Evolutionary conservation across 2,329 filamentous ascomycete species (phyloP).

Genomic region (Trichoderma polysporum): DNA sequence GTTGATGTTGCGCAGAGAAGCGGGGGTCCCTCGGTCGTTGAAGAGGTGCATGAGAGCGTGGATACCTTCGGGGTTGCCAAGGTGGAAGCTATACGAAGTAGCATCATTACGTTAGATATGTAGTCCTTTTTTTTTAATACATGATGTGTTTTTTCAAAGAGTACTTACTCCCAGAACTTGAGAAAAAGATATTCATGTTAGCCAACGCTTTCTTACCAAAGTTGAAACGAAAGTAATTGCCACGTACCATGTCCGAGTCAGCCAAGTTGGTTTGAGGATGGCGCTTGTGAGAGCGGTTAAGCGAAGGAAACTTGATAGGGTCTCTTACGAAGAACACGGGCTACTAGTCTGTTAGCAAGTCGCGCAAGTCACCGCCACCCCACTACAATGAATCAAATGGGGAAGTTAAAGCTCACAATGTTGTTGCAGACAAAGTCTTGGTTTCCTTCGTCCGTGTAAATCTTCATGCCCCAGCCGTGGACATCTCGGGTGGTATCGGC

Average conservation of each 20-base stretch:
- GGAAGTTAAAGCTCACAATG: slow-evolving; percentile 47
- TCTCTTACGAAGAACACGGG: slow-evolving; percentile 50
- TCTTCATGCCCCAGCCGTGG: slow-evolving; percentile 59
- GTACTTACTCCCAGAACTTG: slow-evolving; percentile 14
- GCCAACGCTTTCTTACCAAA: background rate
- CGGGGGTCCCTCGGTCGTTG: slow-evolving; percentile 48
- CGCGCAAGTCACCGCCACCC: background rate
- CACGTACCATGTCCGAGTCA: slow-evolving; percentile 42
- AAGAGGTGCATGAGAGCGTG: slow-evolving; percentile 55
- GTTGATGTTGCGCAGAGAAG: slow-evolving; percentile 46
- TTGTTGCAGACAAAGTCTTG: slow-evolving; percentile 63
- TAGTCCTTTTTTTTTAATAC: slow-evolving; percentile 13
- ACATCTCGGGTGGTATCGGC: slow-evolving; percentile 68
- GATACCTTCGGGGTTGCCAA: slow-evolving; percentile 47
- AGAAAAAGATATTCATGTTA: background rate
- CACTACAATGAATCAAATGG: background rate
- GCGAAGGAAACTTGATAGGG: slow-evolving; percentile 47
- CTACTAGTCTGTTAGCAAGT: slow-evolving; percentile 34
- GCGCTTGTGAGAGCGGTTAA: slow-evolving; percentile 47
- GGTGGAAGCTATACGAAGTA: slow-evolving; percentile 32
- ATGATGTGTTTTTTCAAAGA: background rate
- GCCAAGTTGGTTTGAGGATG: slow-evolving; percentile 44
- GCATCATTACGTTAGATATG: slow-evolving; percentile 15
- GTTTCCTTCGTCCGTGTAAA: slow-evolving; percentile 69
- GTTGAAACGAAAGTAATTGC: too few relatives aligned